A percentile compares a stretch with the other conserved stretches of the same genome.
Evolutionary conservation across 2,329 filamentous ascomycete genomes (phyloP).

Genomic region (Claviceps pusilla): DNA sequence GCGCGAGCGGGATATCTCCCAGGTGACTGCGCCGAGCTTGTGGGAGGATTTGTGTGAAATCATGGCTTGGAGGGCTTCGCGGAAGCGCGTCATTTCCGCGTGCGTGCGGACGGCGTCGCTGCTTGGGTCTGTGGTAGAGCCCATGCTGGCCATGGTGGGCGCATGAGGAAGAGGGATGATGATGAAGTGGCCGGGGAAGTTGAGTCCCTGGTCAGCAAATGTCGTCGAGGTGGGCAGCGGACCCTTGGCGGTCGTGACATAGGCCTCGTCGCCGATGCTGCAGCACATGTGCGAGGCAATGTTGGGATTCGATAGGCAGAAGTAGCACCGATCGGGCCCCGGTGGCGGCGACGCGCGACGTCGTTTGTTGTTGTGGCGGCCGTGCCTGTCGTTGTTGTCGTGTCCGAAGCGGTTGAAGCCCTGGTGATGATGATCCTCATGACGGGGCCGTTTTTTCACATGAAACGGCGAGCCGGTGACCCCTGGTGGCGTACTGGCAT

Average conservation of each 20-base stretch:
- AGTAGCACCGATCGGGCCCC: slow-evolving; percentile 74
- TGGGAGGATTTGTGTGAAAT: slow-evolving; percentile 39
- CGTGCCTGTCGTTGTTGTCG: slow-evolving; percentile 27
- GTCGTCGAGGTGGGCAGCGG: slow-evolving; percentile 60
- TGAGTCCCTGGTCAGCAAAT: slow-evolving; percentile 48
- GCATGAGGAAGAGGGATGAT: slow-evolving; percentile 80
- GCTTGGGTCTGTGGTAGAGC: slow-evolving; percentile 34
- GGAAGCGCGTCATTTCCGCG: slow-evolving; percentile 72
- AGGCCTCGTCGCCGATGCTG: slow-evolving; percentile 74
- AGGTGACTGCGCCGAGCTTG: slow-evolving; percentile 69
- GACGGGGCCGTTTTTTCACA: slow-evolving; percentile 41
- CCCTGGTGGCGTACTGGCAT: slow-evolving; percentile 50
- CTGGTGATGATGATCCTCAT: slow-evolving; percentile 23
- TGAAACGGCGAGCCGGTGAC: slow-evolving; percentile 64
- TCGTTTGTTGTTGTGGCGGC: slow-evolving; percentile 29
- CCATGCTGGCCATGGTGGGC: slow-evolving; percentile 56
- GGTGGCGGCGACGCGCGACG: slow-evolving; percentile 40
- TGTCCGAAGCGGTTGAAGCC: slow-evolving; percentile 40
- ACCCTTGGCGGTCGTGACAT: slow-evolving; percentile 84
- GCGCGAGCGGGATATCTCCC: slow-evolving; percentile 70
- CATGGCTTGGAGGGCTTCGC: slow-evolving; percentile 64
- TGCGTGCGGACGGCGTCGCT: slow-evolving; percentile 46
- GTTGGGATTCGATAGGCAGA: slow-evolving; percentile 80
- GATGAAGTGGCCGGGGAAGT: slow-evolving; percentile 73
- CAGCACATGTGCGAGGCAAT: slow-evolving; percentile 77